Evolutionary conservation across 164 flowering plant genomes (phyloP).

Genomic region (Buxus sempervirens): DNA sequence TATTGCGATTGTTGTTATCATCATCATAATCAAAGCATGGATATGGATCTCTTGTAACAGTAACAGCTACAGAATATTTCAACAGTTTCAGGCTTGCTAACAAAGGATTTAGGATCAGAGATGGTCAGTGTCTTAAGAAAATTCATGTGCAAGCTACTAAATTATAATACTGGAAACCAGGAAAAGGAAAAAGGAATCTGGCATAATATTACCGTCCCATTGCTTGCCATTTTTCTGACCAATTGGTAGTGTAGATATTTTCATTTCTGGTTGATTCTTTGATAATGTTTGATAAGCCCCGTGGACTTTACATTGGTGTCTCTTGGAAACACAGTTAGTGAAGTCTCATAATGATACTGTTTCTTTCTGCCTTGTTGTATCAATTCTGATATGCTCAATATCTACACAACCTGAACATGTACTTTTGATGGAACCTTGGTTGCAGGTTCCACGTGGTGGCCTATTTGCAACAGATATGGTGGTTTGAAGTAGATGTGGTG

Average conservation of each 20-base stretch:
- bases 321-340: no score
- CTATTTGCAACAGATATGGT: slow-evolving; percentile 79
- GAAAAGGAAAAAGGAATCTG: neutral
- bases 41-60: no score
- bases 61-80: no score
- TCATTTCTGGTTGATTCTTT: neutral
- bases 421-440: neutral
- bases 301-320: neutral
- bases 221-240: neutral
- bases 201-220: neutral
- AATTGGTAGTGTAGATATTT: neutral
- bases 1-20: no score
- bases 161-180: neutral
- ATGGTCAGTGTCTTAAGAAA: no score
- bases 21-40: no score
- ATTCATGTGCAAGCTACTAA: no score
- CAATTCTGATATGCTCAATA: neutral
- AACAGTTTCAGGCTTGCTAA: no score
- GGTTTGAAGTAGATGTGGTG: slow-evolving; percentile 70
- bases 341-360: neutral
- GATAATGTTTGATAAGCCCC: neutral
- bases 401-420: neutral
- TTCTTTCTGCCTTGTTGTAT: neutral
- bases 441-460: slow-evolving; percentile 62
- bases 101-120: no score